Evolutionary conservation across 179 eudicot species (phyloP).

Genomic region (Vitellaria paradoxa): DNA sequence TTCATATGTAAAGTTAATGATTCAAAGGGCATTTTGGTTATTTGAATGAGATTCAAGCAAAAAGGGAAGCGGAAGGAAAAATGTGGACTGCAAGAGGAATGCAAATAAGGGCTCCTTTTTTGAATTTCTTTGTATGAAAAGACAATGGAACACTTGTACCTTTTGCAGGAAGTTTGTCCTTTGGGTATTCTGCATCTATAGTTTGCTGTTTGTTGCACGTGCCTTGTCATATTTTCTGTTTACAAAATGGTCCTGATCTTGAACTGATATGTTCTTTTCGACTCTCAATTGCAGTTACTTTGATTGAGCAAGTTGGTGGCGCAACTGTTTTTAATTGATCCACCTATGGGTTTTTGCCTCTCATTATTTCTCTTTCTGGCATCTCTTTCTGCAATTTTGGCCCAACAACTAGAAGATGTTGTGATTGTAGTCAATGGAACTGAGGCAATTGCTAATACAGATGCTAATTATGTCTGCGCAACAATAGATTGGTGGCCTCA

Average conservation of each 20-base stretch:
- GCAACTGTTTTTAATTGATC: conserved; percentile 15
- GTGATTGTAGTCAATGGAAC: conserved; percentile 57
- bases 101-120: too few relatives aligned
- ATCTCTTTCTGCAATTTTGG: conserved; percentile 45
- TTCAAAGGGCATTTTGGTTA: too few relatives aligned
- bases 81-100: too few relatives aligned
- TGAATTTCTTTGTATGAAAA: not conserved
- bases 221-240: not conserved
- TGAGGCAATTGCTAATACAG: conserved; percentile 54
- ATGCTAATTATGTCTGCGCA: conserved; percentile 76
- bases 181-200: not conserved
- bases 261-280: not conserved
- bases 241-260: not conserved
- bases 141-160: not conserved
- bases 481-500: conserved; percentile 99
- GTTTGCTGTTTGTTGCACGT: not conserved
- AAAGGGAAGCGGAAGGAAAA: too few relatives aligned
- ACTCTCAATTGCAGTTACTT: conserved; percentile 13
- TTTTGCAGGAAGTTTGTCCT: not conserved
- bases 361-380: conserved; percentile 42
- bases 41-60: too few relatives aligned
- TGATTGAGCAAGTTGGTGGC: not conserved
- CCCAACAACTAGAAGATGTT: conserved; percentile 45
- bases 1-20: too few relatives aligned
- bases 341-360: conserved; percentile 47